Base-by-base conservation (phyloP, 1,139 yeast genomes). In the Yamadazyma epiphylla region DNA sequence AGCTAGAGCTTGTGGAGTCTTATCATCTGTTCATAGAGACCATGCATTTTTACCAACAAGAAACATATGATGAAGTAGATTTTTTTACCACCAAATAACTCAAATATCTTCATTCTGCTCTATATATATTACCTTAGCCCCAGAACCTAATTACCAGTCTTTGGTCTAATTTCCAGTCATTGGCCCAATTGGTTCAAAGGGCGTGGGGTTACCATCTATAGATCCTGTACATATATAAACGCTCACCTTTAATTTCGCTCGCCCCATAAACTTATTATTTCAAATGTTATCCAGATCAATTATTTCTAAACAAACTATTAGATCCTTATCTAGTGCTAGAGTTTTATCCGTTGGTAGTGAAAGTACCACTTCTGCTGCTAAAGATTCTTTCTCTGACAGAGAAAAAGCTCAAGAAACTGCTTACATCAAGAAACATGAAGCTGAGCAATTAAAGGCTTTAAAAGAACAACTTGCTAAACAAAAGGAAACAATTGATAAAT, bases 1-100 rank as follows among this genome's bases (percentile, higher is more conserved):
- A 42, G 79, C 87, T 5, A 75, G 85, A 53, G 72, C 77, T 5
- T 70, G 77, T 39, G 94, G 91, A 0, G 59, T 81, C 35, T 60
- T 83, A 53, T 73, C 85, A 25, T 60, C 76, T 41, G 78, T 76
- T 15, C 83, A 80, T 43, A 74, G 65, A 49, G 80, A 77, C 49
- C 60, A 64, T 37, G 43, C 63, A 42, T 59, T 45, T 53, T 60
- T 65, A 52, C 77, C 74, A 31, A 31, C 46, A 26, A 56, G 73
- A 46, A 53, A 55, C 41, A 48, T 64, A 51, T 64, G 51, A 47
- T 10, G 27, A 9, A n/a, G n/a, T n/a, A n/a, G n/a, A n/a, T n/a
- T n/a, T n/a, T n/a, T n/a, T n/a, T n/a, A n/a, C n/a, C n/a, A n/a
- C n/a, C n/a, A n/a, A n/a, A n/a, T n/a, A n/a, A n/a, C n/a, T n/a